Conservation (phyloP, 768 basidiomycete species). For the Tricholoma bakamatsutake region DNA sequence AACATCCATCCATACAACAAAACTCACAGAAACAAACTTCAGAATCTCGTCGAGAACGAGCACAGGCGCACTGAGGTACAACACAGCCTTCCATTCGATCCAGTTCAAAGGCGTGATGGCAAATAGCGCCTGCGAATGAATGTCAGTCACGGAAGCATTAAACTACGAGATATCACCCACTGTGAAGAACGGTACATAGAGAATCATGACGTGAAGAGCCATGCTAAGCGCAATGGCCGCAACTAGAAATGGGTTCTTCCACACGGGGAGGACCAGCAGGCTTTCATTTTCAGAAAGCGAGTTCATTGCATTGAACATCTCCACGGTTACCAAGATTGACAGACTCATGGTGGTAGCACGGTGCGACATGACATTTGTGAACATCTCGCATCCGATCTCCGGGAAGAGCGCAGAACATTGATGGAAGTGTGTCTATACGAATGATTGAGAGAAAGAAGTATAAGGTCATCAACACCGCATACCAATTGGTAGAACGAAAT, state of each 20-base stretch:
- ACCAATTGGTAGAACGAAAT: constrained; percentile 93
- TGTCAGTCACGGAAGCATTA: background rate
- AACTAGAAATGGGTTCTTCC: constrained; percentile 93
- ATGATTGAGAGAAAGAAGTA: background rate
- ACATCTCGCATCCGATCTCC: constrained; percentile 93
- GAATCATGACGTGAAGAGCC: constrained; percentile 88
- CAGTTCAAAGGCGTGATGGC: constrained; percentile 93
- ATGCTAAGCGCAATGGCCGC: constrained; percentile 87
- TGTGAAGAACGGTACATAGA: constrained; percentile 96
- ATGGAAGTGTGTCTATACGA: constrained; percentile 86
- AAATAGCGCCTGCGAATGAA: constrained; percentile 60
- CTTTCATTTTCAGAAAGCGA: constrained; percentile 97
- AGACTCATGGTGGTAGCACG: constrained; percentile 94
- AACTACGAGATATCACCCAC: constrained; percentile 36
- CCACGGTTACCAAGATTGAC: constrained; percentile 91
- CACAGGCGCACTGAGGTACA: constrained; percentile 84
- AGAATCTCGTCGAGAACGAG: constrained; percentile 85
- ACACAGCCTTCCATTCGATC: constrained; percentile 91
- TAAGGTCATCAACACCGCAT: constrained; percentile 25
- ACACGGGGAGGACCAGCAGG: constrained; percentile 79
- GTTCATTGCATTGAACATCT: constrained; percentile 99
- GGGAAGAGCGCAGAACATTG: constrained; percentile 80
- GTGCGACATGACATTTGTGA: constrained; percentile 79
- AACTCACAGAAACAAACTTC: constrained; percentile 73
- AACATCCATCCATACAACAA: background rate